phyloP scores from a whole-genome alignment of 2,329 filamentous ascomycete genomes.

The Bipolaris zeicola region DNA sequence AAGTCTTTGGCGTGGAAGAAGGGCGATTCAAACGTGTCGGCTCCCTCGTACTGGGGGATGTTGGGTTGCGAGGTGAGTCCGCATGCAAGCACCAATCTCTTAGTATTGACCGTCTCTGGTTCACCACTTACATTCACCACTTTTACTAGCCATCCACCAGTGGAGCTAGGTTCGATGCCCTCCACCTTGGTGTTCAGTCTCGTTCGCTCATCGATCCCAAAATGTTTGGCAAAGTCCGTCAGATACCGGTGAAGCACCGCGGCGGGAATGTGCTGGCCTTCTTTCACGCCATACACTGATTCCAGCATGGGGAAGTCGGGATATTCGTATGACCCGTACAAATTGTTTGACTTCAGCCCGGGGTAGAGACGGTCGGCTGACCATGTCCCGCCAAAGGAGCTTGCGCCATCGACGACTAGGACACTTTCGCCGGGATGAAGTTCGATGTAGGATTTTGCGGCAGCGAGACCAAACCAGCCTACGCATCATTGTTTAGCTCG shows the following conservation, averaged over 20 bases:
- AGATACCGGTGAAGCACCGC: background rate
- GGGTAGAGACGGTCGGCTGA: background rate
- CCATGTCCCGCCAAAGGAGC: background rate
- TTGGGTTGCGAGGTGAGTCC: background rate
- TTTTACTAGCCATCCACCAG: background rate
- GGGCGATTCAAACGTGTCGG: background rate
- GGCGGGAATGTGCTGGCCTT: background rate
- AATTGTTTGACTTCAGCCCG: background rate
- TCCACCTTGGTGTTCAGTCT: background rate
- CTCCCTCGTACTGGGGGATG: background rate
- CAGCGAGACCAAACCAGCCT: background rate
- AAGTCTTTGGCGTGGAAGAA: background rate
- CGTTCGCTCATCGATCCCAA: background rate
- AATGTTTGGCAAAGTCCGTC: background rate
- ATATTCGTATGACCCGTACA: background rate
- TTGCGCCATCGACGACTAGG: background rate
- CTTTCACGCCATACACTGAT: background rate
- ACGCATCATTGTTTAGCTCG: background rate
- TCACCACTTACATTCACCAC: background rate
- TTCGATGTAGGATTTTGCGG: background rate
- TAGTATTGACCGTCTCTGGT: background rate
- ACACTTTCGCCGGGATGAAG: background rate
- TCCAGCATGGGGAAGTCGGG: background rate
- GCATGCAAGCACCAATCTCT: background rate
- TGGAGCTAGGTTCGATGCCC: background rate